A percentile compares a stretch with the other conserved stretches of the same genome.
These are phyloP conservation scores for Chalara sp. DNA, from an alignment of 2,329 filamentous ascomycete genomes.

Conservation along the genomic window DNA sequence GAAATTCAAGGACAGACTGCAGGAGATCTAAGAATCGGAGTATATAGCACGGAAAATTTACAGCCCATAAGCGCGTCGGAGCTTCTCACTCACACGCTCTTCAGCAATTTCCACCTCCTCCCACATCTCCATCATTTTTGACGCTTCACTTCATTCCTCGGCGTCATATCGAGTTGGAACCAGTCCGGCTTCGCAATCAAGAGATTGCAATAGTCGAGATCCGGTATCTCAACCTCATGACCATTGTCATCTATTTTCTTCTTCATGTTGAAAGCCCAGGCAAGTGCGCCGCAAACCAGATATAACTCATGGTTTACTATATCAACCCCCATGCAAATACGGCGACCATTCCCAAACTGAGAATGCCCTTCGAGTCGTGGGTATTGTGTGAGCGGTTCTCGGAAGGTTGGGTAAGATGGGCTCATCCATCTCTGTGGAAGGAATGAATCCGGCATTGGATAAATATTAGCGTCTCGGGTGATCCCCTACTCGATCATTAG, in stretches of 20 bases:
- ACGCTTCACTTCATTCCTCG: constrained; percentile 34
- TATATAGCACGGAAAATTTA: too few species aligned
- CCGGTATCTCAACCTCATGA: constrained; percentile 11
- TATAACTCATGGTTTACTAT: constrained; percentile 56
- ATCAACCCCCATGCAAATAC: constrained; percentile 55
- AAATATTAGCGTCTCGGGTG: constrained; percentile 50
- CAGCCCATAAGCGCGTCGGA: too few species aligned
- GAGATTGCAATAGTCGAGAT: constrained; percentile 16
- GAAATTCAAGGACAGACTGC: too few species aligned
- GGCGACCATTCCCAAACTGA: constrained; percentile 58
- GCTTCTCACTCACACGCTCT: too few species aligned
- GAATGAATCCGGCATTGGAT: constrained; percentile 57
- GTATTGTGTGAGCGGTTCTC: constrained; percentile 55
- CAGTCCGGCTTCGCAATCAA: constrained; percentile 42
- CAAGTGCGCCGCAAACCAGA: constrained; percentile 38
- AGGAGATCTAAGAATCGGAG: too few species aligned
- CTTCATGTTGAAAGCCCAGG: constrained; percentile 42
- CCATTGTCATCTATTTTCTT: constrained; percentile 15
- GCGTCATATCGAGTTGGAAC: constrained; percentile 39
- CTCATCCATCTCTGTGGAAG: constrained; percentile 56
- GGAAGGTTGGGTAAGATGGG: constrained; percentile 55
- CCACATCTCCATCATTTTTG: constrained; percentile 23
- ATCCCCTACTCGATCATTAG: constrained; percentile 33
- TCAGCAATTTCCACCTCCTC: background rate
- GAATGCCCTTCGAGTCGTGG: constrained; percentile 59